Conservation (phyloP, 371 early-diverging fungal species). For the Encephalitozoon cuniculi region DNA sequence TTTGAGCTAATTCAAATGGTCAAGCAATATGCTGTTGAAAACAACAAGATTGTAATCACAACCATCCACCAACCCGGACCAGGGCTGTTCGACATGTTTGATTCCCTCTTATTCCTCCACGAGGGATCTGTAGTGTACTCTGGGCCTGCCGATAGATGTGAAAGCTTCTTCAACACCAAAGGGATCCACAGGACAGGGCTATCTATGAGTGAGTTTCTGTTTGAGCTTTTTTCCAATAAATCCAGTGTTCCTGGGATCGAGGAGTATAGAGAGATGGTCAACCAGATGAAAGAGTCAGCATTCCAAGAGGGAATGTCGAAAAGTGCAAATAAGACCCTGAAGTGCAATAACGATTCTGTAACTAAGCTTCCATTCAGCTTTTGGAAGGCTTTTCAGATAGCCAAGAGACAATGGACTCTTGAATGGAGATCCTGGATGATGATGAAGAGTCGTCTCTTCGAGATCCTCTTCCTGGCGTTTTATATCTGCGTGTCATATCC, state of each 20-base stretch:
- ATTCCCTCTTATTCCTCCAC: slow-evolving; percentile 63
- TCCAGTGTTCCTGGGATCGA: neutral
- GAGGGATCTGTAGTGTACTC: slow-evolving; percentile 55
- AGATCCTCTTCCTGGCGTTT: neutral
- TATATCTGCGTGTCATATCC: neutral
- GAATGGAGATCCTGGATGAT: slow-evolving; percentile 1
- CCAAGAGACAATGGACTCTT: neutral
- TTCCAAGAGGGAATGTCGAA: neutral
- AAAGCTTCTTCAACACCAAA: slow-evolving; percentile 62
- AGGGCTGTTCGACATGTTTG: slow-evolving; percentile 61
- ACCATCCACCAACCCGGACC: slow-evolving; percentile 56
- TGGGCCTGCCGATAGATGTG: slow-evolving; percentile 61
- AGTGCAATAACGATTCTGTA: neutral
- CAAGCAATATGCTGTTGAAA: slow-evolving; percentile 19
- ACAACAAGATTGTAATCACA: slow-evolving; percentile 30
- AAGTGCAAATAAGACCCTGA: neutral
- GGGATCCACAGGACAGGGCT: slow-evolving; percentile 67
- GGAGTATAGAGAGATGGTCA: neutral
- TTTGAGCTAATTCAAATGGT: slow-evolving; percentile 6
- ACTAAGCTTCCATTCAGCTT: neutral
- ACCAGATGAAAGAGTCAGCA: neutral
- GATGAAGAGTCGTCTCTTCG: neutral
- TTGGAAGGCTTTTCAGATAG: neutral
- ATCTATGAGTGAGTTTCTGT: slow-evolving; percentile 68
- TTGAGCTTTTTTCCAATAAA: slow-evolving; percentile 63